Conservation (phyloP, 2,329 filamentous ascomycete genomes). For the Alternaria triticimaculans region DNA sequence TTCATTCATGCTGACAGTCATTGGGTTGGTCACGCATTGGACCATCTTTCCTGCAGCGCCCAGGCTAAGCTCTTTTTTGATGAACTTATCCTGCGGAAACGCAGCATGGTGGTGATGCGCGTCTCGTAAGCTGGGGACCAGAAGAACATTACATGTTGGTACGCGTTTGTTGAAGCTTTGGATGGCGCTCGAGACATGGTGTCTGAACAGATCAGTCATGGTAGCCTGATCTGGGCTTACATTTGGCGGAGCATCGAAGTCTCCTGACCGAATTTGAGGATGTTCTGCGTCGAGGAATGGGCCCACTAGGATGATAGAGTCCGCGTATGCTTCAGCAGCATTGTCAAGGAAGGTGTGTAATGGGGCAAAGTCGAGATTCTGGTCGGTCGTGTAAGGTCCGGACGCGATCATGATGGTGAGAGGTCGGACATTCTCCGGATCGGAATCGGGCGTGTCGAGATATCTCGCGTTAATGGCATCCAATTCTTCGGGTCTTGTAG, state of each 20-base stretch:
- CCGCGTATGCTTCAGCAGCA: constrained; percentile 75
- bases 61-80: constrained; percentile 74
- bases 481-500: constrained; percentile 70
- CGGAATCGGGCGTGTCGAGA: constrained; percentile 64
- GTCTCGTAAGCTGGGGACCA: constrained; percentile 84
- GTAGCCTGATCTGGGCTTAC: constrained; percentile 73
- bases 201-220: constrained; percentile 81
- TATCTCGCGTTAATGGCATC: constrained; percentile 73
- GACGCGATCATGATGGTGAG: constrained; percentile 79
- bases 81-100: constrained; percentile 80
- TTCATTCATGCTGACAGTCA: constrained; percentile 89
- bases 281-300: constrained; percentile 94
- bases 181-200: constrained; percentile 77
- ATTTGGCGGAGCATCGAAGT: constrained; percentile 52
- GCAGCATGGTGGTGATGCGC: constrained; percentile 82
- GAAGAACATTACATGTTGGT: constrained; percentile 79
- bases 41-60: constrained; percentile 67
- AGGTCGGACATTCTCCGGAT: constrained; percentile 63
- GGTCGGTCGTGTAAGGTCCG: constrained; percentile 90
- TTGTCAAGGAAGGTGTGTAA: constrained; percentile 80
- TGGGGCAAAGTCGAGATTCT: constrained; percentile 89
- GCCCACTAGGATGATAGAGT: constrained; percentile 79
- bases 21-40: constrained; percentile 85
- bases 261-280: constrained; percentile 73
- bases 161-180: constrained; percentile 72